Base-by-base conservation (phyloP, 1,284 basidiomycete species). In the Ustilago cynodontis region DNA sequence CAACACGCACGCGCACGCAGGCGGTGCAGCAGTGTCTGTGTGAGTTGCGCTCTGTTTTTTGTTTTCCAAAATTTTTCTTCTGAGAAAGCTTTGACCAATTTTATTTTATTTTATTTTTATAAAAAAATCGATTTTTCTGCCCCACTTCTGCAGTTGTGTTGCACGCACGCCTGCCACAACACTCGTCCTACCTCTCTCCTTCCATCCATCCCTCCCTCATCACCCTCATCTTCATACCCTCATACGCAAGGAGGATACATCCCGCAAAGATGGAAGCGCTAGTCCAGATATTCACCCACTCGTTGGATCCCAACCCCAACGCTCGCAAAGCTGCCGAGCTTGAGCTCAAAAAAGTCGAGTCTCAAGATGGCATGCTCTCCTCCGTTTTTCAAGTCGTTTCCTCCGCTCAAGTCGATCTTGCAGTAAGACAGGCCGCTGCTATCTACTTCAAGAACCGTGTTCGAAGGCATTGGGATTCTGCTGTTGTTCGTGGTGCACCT, bases 401-500 rank as follows among this genome's bases (percentile, higher is more conserved):
- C 2, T 69, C 78, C 22, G 22, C 62, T 16, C 75, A 85, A 29
- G 62, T 79, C 13, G 81, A 84, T 33, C 22, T 77, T 14, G 54
- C 80, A 3, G 69, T 82, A 9, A 71, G 84, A 28, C 84, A 85
- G 61, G 84, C 84, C 1, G 77, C 83, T 11, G 71, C 84, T 24
- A 81, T 86, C 66, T 83, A 85, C 71, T 66, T 82, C 29, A 86
- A 86, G 73, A 86, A 86, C 66, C 82, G 84, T 52, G 74, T 85
- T 11, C 62, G 78, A 11, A 56, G 74, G 3, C 69, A 77, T 22
- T 86, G 84, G 84, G 83, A 84, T 51, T 26, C 63, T n/a, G 49
- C 60, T 13, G 54, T 70, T 3, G 60, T 57, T 20, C 64, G 72
- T 20, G 55, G 61, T 18, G 68, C 33, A 24, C 65, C 69, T 16